Evolutionary conservation across 371 early-diverging fungal species (phyloP), one percentile per base, ranked within the genome.

Genomic region (Syncephalastrum racemosum): DNA sequence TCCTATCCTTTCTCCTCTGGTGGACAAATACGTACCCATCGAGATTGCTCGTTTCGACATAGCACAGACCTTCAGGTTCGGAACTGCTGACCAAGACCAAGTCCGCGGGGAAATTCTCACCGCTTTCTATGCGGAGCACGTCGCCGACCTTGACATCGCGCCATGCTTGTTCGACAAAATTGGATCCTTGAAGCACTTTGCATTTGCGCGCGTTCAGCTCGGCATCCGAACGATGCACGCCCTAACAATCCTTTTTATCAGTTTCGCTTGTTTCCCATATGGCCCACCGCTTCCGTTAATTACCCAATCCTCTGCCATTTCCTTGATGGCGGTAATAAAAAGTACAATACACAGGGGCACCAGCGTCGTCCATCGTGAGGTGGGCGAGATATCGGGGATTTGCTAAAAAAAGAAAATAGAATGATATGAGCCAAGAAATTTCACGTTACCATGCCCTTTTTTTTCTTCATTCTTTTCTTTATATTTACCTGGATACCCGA

Each of bases 41-140:
- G 59, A 98, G 71, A 72, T 95, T 96, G 60, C 91, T 91, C 23
- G 98, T 97, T 66, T 98, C 97, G 43, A 97, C 89, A 67, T 94
- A 97, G 62, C 96, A 95, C 63, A 93, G 78, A 31, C 88, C 94
- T 70, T 89, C 92, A 8, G 92, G 94, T 60, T 95, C 94, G 15
- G 86, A 85, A 53, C 88, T 87, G 64, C 92, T 91, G 39, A 96
- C 64, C 23, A 95, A 58, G 27, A 93, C 73, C 45, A 94, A 69
- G 76, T 99, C 99, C 16, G 98, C 98, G 12, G 99, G 97, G 52
- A 99, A 90, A 42, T 87, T 80, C 52, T 96, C 89, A 24, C 84
- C 77, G 54, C 91, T 91, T 43, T 91, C 88, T 13, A 99, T 75
- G 24, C 92, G 79, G 31, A 96, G 85, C 59, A 99, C 86, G 64